Conservation (phyloP, 129 eudicot species). For the Helichrysum umbraculigerum region DNA sequence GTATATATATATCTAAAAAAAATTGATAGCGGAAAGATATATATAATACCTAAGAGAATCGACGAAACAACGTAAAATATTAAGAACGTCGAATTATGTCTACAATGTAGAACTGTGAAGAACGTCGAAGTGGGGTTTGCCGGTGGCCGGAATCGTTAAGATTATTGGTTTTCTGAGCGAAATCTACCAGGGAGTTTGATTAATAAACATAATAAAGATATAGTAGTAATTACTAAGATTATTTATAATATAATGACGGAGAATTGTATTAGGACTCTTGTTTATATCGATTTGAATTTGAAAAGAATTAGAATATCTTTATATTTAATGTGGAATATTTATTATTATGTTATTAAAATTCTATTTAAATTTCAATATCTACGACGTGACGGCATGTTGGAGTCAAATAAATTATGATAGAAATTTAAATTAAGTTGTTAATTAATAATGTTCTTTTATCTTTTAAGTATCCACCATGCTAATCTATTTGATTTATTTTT, state of each 20-base stretch:
- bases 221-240: too few relatives aligned
- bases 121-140: neutral
- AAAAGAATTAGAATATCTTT: too few relatives aligned
- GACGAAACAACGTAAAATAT: neutral
- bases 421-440: neutral
- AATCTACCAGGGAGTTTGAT: neutral
- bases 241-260: neutral
- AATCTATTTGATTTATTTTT: neutral
- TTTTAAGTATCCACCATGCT: neutral
- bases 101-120: neutral
- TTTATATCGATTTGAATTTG: too few relatives aligned
- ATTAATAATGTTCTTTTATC: neutral
- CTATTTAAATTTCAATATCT: neutral
- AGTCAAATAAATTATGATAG: neutral
- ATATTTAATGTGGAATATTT: too few relatives aligned
- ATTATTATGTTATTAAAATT: too few relatives aligned
- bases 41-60: neutral
- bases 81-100: neutral
- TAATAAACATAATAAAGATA: too few relatives aligned
- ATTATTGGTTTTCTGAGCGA: neutral
- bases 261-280: too few relatives aligned
- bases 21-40: neutral
- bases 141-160: slow-evolving; percentile 8
- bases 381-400: neutral
- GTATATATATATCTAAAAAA: too few relatives aligned